Evolutionary conservation across 176 grass and related monocot genomes (phyloP), one percentile per base, ranked within the genome.

Genomic region (Raddia distichophylla): DNA sequence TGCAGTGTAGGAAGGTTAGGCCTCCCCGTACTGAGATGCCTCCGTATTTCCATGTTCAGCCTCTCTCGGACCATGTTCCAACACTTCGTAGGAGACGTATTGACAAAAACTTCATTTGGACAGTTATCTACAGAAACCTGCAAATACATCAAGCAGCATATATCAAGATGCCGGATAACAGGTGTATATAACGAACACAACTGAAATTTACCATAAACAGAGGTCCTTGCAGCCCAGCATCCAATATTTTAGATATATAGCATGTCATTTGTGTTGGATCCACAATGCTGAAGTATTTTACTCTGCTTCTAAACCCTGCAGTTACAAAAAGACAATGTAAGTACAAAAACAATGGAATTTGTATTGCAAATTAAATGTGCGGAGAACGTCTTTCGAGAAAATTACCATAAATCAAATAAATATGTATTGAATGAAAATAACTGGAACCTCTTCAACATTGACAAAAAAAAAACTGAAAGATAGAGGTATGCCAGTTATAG

Each of bases 41-140:
- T 87, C 74, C 88, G 86, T 75, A 97, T 94, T 92, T 97, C 87
- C 83, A 94, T 52, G 78, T 94, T 97, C 76, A 97, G 85, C 80
- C 85, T 97, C 77, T 92, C 92, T 71, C 92, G 91, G 74, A 94
- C 90, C 95, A 97, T 94, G 46, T 97, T 91, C 95, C 92, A 97
- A 60, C 92, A 94, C 82, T 83, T 92, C 37, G 87, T 81, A 66
- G 90, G 87, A 67, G 92, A 89, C 20, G 85, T 53, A 50, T 92
- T 87, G 47, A 94, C 80, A 57, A 94, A 94, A 87, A 92, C 82
- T 92, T 94, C 92, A 37, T 74, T 83, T 81, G 83, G 86, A 67
- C 77, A 87, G 78, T 94, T 91, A 79, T 97, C 94, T 75, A 97
- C 72, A 48, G 79, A 90, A 55, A 97, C 92, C 94, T 97, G 86